Conservation (phyloP, 2,329 filamentous ascomycete genomes). For the Phoma herbarum region DNA sequence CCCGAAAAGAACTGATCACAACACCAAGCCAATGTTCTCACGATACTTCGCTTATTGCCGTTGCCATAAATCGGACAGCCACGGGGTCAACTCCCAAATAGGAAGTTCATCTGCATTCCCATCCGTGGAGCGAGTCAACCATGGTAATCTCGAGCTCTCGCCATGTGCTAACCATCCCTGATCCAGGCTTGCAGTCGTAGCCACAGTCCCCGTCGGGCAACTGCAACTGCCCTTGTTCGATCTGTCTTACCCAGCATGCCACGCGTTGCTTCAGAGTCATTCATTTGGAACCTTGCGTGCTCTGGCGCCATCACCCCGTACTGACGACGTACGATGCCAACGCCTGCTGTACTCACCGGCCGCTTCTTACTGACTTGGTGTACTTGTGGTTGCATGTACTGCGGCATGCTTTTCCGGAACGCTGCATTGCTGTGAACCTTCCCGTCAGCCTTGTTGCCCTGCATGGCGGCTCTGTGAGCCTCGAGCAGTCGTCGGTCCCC, state of each 20-base stretch:
- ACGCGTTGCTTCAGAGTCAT: slow-evolving; percentile 31
- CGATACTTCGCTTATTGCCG: slow-evolving; percentile 39
- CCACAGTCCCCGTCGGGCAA: slow-evolving; percentile 17
- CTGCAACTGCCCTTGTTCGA: background rate
- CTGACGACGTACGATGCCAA: slow-evolving; percentile 27
- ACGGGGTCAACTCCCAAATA: slow-evolving; percentile 19
- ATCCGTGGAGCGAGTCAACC: slow-evolving; percentile 27
- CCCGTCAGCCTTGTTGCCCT: slow-evolving; percentile 17
- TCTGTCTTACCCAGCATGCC: slow-evolving; percentile 23
- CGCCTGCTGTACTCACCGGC: slow-evolving; percentile 21
- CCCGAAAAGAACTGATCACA: slow-evolving; percentile 10
- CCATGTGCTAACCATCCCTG: slow-evolving; percentile 18
- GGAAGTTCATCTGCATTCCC: slow-evolving; percentile 32
- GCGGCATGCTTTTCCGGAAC: slow-evolving; percentile 5
- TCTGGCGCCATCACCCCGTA: slow-evolving; percentile 27
- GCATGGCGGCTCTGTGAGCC: slow-evolving; percentile 23
- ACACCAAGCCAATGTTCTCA: slow-evolving; percentile 32
- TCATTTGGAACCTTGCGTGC: slow-evolving; percentile 25
- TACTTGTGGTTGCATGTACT: slow-evolving; percentile 1
- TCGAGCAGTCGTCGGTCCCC: slow-evolving; percentile 5
- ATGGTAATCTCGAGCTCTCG: slow-evolving; percentile 3
- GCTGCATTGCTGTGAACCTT: slow-evolving; percentile 4
- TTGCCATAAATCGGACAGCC: slow-evolving; percentile 13
- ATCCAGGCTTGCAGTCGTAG: slow-evolving; percentile 6
- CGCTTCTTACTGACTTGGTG: no score